phyloP scores from a whole-genome alignment of 257 asterid genomes.

The Nyctanthes arbortristis region DNA sequence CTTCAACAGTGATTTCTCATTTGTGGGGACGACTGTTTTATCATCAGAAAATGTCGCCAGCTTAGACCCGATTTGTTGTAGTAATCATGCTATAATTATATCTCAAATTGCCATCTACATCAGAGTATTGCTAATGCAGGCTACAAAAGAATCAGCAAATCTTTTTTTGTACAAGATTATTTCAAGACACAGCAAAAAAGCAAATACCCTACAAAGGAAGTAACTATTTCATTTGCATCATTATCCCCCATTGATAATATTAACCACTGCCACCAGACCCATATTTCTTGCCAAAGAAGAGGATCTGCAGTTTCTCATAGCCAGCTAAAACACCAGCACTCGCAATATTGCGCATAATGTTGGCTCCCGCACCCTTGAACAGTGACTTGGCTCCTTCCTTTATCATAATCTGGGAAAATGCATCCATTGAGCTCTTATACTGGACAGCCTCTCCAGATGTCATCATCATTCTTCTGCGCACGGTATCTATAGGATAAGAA shows the following conservation, averaged over 20 bases:
- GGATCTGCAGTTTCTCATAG: constrained; percentile 69
- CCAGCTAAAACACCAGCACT: constrained; percentile 85
- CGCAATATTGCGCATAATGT: constrained; percentile 72
- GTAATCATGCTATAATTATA: no score
- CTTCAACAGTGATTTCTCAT: no score
- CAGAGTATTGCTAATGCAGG: no score
- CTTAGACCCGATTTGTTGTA: no score
- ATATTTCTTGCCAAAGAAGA: constrained; percentile 60
- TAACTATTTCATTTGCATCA: constrained; percentile 31
- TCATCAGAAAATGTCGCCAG: no score
- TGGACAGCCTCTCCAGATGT: constrained; percentile 86
- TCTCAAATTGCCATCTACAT: no score
- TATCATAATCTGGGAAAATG: constrained; percentile 60
- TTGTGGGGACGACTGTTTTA: no score
- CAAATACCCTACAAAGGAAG: constrained; percentile 1
- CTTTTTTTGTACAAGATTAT: constrained; percentile 9
- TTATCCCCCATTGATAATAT: constrained; percentile 20
- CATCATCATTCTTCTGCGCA: constrained; percentile 82
- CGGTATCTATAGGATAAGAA: constrained; percentile 74
- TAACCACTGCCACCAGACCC: constrained; percentile 67
- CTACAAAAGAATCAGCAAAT: no score
- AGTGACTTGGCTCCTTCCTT: constrained; percentile 67
- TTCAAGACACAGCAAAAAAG: constrained; percentile 7
- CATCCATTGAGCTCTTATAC: constrained; percentile 60
- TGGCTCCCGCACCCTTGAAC: constrained; percentile 83